Conservation (phyloP, 495 filamentous ascomycete species). For the Antarctomyces pellizariae region DNA sequence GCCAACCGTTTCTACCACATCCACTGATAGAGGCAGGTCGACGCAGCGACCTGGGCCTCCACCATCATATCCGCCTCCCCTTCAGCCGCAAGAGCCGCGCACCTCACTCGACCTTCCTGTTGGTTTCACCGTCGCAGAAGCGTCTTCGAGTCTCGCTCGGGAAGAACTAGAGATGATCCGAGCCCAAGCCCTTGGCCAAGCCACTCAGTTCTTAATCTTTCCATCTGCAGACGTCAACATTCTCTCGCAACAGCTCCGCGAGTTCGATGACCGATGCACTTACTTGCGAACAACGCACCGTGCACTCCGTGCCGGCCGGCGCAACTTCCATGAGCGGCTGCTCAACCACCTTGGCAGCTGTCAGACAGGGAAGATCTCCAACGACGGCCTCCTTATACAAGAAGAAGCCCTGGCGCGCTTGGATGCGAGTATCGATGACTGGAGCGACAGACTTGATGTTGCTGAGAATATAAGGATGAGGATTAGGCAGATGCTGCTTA, state of each 20-base stretch:
- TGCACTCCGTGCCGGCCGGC: slow-evolving; percentile 39
- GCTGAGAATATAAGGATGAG: slow-evolving; percentile 48
- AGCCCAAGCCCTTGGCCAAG: slow-evolving; percentile 38
- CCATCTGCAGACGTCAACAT: slow-evolving; percentile 1
- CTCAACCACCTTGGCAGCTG: slow-evolving; percentile 42
- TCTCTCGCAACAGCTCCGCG: slow-evolving; percentile 31
- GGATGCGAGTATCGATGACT: slow-evolving; percentile 51
- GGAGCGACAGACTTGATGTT: slow-evolving; percentile 46
- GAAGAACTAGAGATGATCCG: slow-evolving; percentile 29
- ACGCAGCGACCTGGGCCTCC: no score
- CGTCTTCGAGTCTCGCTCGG: slow-evolving; percentile 20
- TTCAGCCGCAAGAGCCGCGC: slow-evolving; percentile 8
- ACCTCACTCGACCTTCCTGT: slow-evolving; percentile 5
- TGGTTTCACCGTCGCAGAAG: slow-evolving; percentile 24
- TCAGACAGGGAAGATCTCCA: slow-evolving; percentile 35
- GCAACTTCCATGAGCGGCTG: slow-evolving; percentile 43
- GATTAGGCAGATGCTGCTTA: slow-evolving; percentile 52
- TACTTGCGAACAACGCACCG: slow-evolving; percentile 48
- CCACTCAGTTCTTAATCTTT: slow-evolving; percentile 24
- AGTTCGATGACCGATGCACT: slow-evolving; percentile 45
- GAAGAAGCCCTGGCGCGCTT: slow-evolving; percentile 50
- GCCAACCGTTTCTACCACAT: no score
- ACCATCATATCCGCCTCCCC: no score
- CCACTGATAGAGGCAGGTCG: no score
- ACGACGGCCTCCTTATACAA: slow-evolving; percentile 47